phyloP scores from a whole-genome alignment of 148 eudicot species.

The Tetragonia tetragonoides region DNA sequence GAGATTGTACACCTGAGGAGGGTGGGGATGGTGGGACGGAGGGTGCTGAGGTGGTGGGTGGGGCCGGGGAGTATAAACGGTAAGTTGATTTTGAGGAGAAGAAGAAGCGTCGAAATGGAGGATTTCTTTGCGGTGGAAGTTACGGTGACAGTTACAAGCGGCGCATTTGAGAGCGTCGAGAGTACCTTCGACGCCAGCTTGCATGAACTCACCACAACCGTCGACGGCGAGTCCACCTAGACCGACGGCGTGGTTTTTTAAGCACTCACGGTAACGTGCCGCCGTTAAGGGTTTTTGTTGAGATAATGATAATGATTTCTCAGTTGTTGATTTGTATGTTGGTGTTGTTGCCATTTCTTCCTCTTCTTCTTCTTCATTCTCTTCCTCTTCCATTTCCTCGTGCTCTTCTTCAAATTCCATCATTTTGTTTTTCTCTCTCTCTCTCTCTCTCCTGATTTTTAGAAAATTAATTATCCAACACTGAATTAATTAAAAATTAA shows the following conservation, averaged over 20 bases:
- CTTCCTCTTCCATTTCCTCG: slow-evolving; percentile 43
- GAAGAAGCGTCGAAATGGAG: slow-evolving; percentile 10
- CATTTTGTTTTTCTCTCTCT: neutral
- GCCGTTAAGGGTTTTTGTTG: neutral
- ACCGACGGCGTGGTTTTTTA: slow-evolving; percentile 81
- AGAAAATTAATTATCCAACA: neutral
- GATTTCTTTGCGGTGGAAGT: slow-evolving; percentile 86
- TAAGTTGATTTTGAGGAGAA: neutral
- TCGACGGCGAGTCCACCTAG: slow-evolving; percentile 78
- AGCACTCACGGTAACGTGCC: slow-evolving; percentile 60
- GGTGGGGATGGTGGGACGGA: slow-evolving; percentile 24
- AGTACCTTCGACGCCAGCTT: slow-evolving; percentile 64
- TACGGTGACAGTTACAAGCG: slow-evolving; percentile 94
- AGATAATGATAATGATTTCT: neutral
- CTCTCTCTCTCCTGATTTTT: neutral
- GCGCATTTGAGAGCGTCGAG: slow-evolving; percentile 82
- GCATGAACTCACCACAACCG: slow-evolving; percentile 91
- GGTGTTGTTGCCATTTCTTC: slow-evolving; percentile 21
- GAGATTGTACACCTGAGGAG: slow-evolving; percentile 36
- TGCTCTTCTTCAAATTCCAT: slow-evolving; percentile 66
- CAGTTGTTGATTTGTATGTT: neutral
- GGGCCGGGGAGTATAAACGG: slow-evolving; percentile 22
- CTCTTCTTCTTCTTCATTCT: slow-evolving; percentile 28
- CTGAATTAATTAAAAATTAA: neutral
- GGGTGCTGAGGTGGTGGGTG: slow-evolving; percentile 29